Evolutionary conservation across 2,329 filamentous ascomycete genomes (phyloP).

Genomic region (Phoma herbarum): DNA sequence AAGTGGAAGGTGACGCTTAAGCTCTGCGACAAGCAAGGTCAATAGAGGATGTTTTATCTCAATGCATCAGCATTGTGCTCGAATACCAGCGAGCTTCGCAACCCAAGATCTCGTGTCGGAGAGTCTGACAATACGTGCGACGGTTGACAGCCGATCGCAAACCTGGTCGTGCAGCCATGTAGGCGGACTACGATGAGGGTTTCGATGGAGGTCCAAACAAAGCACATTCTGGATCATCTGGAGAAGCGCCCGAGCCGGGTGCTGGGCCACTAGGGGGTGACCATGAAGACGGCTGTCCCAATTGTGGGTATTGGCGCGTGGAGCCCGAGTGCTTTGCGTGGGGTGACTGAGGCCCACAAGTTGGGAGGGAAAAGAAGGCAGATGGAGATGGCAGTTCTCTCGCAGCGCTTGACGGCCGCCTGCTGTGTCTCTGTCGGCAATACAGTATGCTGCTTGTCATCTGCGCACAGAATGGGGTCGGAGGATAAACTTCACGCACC

Average conservation of each 20-base stretch:
- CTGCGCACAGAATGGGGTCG: not conserved
- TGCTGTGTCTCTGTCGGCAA: not conserved
- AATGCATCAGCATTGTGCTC: not conserved
- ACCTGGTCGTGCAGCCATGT: not conserved
- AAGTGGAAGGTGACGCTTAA: not conserved
- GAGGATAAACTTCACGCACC: not conserved
- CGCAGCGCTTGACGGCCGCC: not conserved
- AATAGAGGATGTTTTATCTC: not conserved
- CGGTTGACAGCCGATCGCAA: not conserved
- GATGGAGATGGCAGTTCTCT: not conserved
- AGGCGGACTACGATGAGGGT: not conserved
- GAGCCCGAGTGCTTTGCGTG: not conserved
- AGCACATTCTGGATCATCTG: not conserved
- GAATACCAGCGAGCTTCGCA: not conserved
- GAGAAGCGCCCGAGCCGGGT: not conserved
- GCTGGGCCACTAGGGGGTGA: conserved; percentile 1
- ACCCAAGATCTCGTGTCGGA: not conserved
- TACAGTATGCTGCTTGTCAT: not conserved
- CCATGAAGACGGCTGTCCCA: not conserved
- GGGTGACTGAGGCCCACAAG: not conserved
- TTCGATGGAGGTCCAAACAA: not conserved
- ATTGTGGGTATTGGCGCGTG: not conserved
- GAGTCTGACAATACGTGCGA: not conserved
- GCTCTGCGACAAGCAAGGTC: not conserved
- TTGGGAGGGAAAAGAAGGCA: not conserved